phyloP scores from a whole-genome alignment of 371 early-diverging fungal genomes.

The Polyrhizophydium stewartii region DNA sequence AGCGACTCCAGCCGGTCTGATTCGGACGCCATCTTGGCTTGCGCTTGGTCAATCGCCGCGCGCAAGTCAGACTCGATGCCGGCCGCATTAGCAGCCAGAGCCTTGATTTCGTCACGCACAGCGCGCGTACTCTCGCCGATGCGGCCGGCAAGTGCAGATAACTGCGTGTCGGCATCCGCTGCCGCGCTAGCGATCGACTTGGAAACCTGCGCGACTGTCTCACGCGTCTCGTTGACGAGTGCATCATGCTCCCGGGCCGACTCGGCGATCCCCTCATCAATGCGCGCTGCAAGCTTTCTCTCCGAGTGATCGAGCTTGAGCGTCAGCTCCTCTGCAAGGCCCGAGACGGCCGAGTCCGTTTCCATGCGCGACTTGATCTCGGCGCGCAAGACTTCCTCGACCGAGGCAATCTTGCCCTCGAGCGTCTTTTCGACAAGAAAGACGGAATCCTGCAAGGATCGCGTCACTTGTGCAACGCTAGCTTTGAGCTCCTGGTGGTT shows the following conservation, averaged over 20 bases:
- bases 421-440: slow-evolving; percentile 23
- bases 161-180: background rate
- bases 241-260: background rate
- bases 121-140: too few species aligned
- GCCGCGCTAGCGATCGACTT: background rate
- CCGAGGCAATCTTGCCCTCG: slow-evolving; percentile 18
- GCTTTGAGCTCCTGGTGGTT: slow-evolving; percentile 13
- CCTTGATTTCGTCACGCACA: slow-evolving; percentile 19
- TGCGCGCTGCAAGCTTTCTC: background rate
- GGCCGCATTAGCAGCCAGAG: slow-evolving; percentile 9
- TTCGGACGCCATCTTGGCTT: slow-evolving; percentile 11
- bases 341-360: slow-evolving; percentile 10
- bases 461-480: slow-evolving; percentile 11
- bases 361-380: slow-evolving; percentile 40
- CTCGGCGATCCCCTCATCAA: background rate
- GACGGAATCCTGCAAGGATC: slow-evolving; percentile 32
- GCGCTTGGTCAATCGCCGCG: background rate
- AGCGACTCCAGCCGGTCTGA: slow-evolving; percentile 8
- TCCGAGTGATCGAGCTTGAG: slow-evolving; percentile 10
- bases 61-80: background rate
- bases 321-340: slow-evolving; percentile 12
- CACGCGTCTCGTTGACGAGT: background rate
- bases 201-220: slow-evolving; percentile 5
- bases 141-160: too few species aligned
- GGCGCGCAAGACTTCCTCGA: slow-evolving; percentile 38